phyloP scores from a whole-genome alignment of 441 rosid species.

The Cnidoscolus chayamansa region DNA sequence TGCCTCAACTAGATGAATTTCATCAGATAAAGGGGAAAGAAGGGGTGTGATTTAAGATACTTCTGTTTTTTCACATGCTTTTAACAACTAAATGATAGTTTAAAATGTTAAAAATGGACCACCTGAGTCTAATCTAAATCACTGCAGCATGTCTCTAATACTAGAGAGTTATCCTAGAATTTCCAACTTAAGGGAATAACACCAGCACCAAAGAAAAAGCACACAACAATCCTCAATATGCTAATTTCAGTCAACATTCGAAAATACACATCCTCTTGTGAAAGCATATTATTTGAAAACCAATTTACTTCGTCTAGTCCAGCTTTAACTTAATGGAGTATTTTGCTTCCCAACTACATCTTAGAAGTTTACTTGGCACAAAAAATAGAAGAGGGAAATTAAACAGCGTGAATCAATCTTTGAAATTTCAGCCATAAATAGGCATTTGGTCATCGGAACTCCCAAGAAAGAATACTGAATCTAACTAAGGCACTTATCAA shows the following conservation, averaged over 20 bases:
- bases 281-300: not conserved
- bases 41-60: not conserved
- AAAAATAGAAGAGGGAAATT: not conserved
- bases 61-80: not conserved
- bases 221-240: not conserved
- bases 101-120: not conserved
- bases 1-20: not conserved
- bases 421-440: not conserved
- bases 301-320: not conserved
- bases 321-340: not conserved
- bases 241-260: not conserved
- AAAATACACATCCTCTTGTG: not conserved
- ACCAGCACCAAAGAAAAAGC: not conserved
- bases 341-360: not conserved
- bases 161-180: not conserved
- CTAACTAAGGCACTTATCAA: not conserved
- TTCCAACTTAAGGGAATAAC: not conserved
- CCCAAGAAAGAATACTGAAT: not conserved
- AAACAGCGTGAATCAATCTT: not conserved
- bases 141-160: not conserved
- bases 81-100: not conserved
- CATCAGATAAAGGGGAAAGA: not conserved
- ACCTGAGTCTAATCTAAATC: not conserved
- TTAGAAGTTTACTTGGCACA: not conserved
- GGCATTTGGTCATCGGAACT: not conserved